These are phyloP conservation scores for Metschnikowia amazonensis DNA, from an alignment of 805 yeast species.

Conservation along the genomic window DNA sequence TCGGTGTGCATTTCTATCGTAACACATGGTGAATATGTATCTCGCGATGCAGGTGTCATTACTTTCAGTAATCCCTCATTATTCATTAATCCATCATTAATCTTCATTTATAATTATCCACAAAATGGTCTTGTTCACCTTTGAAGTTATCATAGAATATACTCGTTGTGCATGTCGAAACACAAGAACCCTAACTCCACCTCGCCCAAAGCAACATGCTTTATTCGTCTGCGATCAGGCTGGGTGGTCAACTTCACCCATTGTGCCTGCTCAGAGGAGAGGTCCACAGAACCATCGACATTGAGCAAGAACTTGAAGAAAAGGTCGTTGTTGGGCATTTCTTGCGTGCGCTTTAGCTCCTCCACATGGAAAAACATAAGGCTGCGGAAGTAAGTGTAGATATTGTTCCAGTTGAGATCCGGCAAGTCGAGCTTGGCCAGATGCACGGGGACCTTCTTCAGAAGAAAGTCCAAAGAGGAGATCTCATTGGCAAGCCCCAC, in stretches of 20 bases:
- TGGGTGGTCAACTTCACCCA: slow-evolving; percentile 25
- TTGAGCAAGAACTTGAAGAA: slow-evolving; percentile 28
- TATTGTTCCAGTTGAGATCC: slow-evolving; percentile 30
- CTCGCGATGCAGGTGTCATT: too few species aligned
- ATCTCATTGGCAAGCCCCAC: slow-evolving; percentile 20
- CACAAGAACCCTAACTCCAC: slow-evolving; percentile 26
- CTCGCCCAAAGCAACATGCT: slow-evolving; percentile 24
- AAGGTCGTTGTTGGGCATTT: slow-evolving; percentile 7
- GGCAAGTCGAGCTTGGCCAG: slow-evolving; percentile 24
- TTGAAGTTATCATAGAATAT: slow-evolving; percentile 7
- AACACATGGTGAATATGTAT: too few species aligned
- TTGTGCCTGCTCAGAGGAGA: slow-evolving; percentile 15
- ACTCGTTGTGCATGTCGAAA: slow-evolving; percentile 32
- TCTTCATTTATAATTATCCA: too few species aligned
- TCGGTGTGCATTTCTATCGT: too few species aligned
- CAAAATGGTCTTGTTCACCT: too few species aligned
- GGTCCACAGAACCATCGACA: slow-evolving; percentile 20
- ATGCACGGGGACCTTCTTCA: slow-evolving; percentile 18
- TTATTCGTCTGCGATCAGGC: slow-evolving; percentile 8
- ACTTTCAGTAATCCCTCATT: too few species aligned
- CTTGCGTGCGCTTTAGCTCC: slow-evolving; percentile 24
- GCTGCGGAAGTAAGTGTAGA: slow-evolving; percentile 30
- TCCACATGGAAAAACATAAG: slow-evolving; percentile 30
- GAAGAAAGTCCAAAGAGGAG: slow-evolving; percentile 14
- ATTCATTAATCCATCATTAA: too few species aligned